Evolutionary conservation across 228 moss, liverwort and hornwort genomes (phyloP).

Genomic region (Sphagnum magellanicum): DNA sequence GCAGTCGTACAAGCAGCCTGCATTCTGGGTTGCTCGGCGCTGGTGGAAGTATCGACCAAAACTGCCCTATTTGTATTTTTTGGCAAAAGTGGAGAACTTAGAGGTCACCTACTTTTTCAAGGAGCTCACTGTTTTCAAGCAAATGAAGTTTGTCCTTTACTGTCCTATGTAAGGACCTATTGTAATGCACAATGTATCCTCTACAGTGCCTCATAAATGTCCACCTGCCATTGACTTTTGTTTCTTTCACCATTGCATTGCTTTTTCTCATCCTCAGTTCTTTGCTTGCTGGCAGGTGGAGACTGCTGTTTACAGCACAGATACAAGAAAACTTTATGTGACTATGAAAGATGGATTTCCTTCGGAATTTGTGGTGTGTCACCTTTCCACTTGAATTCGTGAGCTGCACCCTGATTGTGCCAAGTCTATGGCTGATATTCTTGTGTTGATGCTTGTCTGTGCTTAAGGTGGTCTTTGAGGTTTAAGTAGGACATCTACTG

Average conservation of each 20-base stretch:
- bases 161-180: too few relatives aligned
- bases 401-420: background rate
- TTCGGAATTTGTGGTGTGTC: constrained; percentile 80
- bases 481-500: background rate
- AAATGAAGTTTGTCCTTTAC: background rate
- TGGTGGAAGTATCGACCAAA: constrained; percentile 98
- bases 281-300: constrained; percentile 43
- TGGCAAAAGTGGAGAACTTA: constrained; percentile 67
- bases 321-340: constrained; percentile 81
- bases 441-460: background rate
- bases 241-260: too few relatives aligned
- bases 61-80: constrained; percentile 82
- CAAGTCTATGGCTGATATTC: background rate
- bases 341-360: constrained; percentile 96
- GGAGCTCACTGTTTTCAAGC: background rate
- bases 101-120: constrained; percentile 40
- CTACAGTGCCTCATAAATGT: too few relatives aligned
- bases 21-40: constrained; percentile 91
- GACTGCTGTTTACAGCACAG: constrained; percentile 81
- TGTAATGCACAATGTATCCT: too few relatives aligned
- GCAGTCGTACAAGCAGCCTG: constrained; percentile 31
- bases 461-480: background rate
- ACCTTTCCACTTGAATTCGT: background rate
- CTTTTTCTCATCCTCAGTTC: too few relatives aligned
- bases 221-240: too few relatives aligned